phyloP scores from a whole-genome alignment of 2,329 filamentous ascomycete genomes.

The Scleromitrula shiraiana region DNA sequence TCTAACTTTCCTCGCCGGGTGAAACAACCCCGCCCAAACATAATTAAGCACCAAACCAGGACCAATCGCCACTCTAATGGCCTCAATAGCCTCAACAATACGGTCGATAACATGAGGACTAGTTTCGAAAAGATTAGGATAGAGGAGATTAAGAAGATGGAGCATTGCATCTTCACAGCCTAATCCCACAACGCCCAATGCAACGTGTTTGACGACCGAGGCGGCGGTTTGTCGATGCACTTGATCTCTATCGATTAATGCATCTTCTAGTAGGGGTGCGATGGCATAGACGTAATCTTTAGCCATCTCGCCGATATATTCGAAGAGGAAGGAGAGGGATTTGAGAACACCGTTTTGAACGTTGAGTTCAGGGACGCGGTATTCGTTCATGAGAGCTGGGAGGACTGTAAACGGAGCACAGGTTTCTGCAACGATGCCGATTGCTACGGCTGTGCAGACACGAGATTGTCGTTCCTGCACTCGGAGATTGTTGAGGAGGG shows the following conservation, averaged over 20 bases:
- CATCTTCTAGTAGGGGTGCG: constrained; percentile 89
- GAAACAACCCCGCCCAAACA: constrained; percentile 95
- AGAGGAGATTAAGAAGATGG: constrained; percentile 90
- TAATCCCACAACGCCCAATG: constrained; percentile 91
- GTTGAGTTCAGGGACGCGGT: constrained; percentile 94
- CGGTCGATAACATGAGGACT: constrained; percentile 97
- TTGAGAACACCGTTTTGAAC: constrained; percentile 98
- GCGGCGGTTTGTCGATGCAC: constrained; percentile 96
- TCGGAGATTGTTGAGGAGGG: constrained; percentile 88
- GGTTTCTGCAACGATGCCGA: constrained; percentile 96
- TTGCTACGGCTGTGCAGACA: constrained; percentile 96
- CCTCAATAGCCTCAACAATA: constrained; percentile 95
- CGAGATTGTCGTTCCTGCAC: constrained; percentile 97
- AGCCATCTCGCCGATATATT: constrained; percentile 99
- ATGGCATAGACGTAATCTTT: constrained; percentile 99
- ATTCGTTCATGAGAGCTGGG: constrained; percentile 99
- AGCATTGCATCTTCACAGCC: constrained; percentile 99
- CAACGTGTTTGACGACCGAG: constrained; percentile 95
- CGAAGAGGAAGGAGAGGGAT: constrained; percentile 91
- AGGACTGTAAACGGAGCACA: constrained; percentile 97
- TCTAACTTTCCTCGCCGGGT: constrained; percentile 89
- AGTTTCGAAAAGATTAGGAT: constrained; percentile 96
- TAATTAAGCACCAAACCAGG: constrained; percentile 95
- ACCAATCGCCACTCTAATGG: constrained; percentile 86
- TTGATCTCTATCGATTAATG: constrained; percentile 94